Base-by-base conservation (phyloP, 495 filamentous ascomycete species). In the Aspergillus cavernicola region DNA sequence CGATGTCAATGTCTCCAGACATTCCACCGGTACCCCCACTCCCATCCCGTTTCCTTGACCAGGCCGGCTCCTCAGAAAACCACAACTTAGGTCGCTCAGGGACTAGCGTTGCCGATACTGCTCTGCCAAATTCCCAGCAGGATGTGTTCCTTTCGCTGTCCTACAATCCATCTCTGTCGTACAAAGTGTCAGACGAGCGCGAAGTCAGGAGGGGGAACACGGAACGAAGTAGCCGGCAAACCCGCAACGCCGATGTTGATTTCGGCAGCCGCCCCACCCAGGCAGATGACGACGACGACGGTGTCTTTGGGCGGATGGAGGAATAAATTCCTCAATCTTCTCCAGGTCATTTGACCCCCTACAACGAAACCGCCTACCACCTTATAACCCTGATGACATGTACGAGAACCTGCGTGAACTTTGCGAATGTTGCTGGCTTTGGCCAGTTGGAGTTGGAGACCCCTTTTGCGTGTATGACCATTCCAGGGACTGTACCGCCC, bases 231-330 rank as follows among this genome's bases (percentile, higher is more conserved):
- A 68, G 65, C 16, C 83, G 83, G 50, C 75, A 82, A 37, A 66
- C 61, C 36, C 72, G 69, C 58, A 82, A 84, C 56, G 87, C 87
- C 50, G 89, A 95, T 44, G 90, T 95, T 52, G 88, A 92, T 32
- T 87, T 85, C 54, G 84, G 89, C 50, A 78, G 76, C 59, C 79
- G 75, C 29, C 75, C 81, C 15, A 79, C 77, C 8, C 81, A 84
- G 23, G 84, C 81, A 57, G 89, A 95, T 63, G 92, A 97, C 58
- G 92, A 96, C 42, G 92, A 97, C 47, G 93, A 96, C 55, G 92
- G 90, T 53, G 80, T 98, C 44, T 98, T 98, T 76, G 93, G 93
- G 19, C 83, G 81, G 53, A 97, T 97, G 92, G 93, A 98, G 65
- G 90, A 93, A 70, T 96, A 79, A 72, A 63, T 26, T 26, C 29